These are phyloP conservation scores for Dunaliella primolecta DNA, from an alignment of 139 green algal species.

Conservation along the genomic window DNA sequence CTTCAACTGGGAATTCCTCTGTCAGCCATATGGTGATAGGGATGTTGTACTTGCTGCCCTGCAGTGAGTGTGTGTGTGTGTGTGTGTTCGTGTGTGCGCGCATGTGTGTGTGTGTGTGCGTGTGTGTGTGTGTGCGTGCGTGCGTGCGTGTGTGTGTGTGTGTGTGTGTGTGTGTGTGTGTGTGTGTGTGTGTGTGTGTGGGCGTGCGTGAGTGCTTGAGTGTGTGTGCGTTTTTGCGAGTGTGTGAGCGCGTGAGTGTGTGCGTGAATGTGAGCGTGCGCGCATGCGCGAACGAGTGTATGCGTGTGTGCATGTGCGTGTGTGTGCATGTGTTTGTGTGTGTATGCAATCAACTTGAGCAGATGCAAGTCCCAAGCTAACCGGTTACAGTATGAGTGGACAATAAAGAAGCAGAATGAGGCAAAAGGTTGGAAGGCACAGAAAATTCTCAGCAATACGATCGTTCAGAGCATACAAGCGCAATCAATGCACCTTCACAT, in stretches of 20 bases:
- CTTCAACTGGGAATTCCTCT: conserved; percentile 67
- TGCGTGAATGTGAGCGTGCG: neutral
- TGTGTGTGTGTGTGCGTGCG: neutral
- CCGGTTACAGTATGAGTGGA: too few relatives aligned
- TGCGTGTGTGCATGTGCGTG: neutral
- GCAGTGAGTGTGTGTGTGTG: neutral
- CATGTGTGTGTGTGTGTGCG: neutral
- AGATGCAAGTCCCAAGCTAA: too few relatives aligned
- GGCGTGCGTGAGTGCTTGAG: neutral
- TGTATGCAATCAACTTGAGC: too few relatives aligned
- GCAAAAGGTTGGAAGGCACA: too few relatives aligned
- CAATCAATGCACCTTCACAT: too few relatives aligned
- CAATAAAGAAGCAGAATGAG: too few relatives aligned
- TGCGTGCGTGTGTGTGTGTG: neutral
- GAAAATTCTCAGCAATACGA: too few relatives aligned
- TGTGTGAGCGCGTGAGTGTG: neutral
- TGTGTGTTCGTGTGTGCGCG: neutral
- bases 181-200: neutral
- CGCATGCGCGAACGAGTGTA: neutral
- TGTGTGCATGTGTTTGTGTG: too few relatives aligned
- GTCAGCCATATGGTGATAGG: conserved; percentile 80
- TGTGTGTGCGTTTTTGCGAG: neutral
- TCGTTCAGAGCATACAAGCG: too few relatives aligned
- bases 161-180: neutral
- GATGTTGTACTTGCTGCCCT: conserved; percentile 92